Evolutionary conservation across 768 basidiomycete genomes (phyloP), one percentile per base, ranked within the genome.

Genomic region (Hygrophorus russula): DNA sequence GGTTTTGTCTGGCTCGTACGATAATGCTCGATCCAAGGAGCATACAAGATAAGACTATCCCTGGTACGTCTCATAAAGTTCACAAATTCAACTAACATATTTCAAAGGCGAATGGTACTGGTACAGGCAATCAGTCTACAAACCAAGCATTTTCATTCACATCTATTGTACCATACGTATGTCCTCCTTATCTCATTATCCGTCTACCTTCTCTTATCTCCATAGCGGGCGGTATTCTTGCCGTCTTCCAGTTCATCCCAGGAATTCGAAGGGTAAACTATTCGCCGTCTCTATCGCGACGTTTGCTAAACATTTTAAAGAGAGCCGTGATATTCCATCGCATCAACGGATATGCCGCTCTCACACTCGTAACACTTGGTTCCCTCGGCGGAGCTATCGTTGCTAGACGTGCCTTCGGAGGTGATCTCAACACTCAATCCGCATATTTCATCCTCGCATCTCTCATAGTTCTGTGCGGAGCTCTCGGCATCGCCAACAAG

Each of bases 21-120:
- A 19, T 49, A 6, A 51, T 47, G 28, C 50, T 57, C 52, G 52
- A 51, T 34, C 47, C 48, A 12, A 18, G 5, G 5, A 50, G 41
- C 28, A 31, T 53, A 17, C 38, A 34, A 18, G n/a, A 13, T 18
- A 13, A 13, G 20, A 29, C 49, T 10, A 27, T 37, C 10, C 41
- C 42, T n/a, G 49, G 43, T 48, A 27, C 9, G 32, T 28, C 11
- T 24, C 28, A 11, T 20, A n/a, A 24, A 24, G 24, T 31, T 37
- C 40, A 8, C 44, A 17, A 33, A 20, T 40, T 19, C 20, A 10
- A 38, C 36, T 35, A 19, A 32, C 18, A 32, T 27, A 24, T 5
- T 20, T 27, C 24, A n/a, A 17, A 54, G 57, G 57, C 13, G 57
- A 57, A 51, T 59, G 51, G 48, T 55, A 53, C 41, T 56, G 54